Evolutionary conservation across 257 asterid species (phyloP).

Genomic region (Nicotiana noctiflora): DNA sequence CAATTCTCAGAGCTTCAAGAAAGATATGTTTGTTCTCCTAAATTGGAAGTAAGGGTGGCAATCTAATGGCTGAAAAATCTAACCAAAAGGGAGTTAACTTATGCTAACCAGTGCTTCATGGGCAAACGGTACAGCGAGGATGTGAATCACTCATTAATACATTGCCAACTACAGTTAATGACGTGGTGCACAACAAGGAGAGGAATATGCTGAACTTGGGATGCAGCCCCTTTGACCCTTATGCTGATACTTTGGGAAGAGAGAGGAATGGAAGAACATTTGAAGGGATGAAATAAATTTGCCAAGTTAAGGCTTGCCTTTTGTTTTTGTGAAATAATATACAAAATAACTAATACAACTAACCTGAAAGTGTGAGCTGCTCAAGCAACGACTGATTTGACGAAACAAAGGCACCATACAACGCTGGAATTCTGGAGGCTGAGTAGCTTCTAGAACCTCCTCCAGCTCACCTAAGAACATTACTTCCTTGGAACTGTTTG

Average conservation of each 20-base stretch:
- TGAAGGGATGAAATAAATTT: neutral
- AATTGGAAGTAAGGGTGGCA: neutral
- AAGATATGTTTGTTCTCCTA: neutral
- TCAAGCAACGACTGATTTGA: slow-evolving; percentile 52
- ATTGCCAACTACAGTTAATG: neutral
- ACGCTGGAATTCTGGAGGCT: slow-evolving; percentile 70
- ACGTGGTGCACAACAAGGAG: neutral
- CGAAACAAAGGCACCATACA: slow-evolving; percentile 78
- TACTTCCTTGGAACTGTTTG: slow-evolving; percentile 80
- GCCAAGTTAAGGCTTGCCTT: neutral
- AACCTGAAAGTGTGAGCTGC: slow-evolving; percentile 87
- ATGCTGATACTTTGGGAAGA: neutral
- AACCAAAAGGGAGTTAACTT: neutral
- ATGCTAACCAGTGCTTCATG: neutral
- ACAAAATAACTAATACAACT: slow-evolving; percentile 5
- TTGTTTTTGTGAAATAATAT: neutral
- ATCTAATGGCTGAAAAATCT: neutral
- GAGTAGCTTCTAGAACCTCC: slow-evolving; percentile 84
- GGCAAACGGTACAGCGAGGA: neutral
- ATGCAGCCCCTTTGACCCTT: neutral
- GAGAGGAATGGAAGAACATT: neutral
- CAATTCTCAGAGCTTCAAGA: neutral
- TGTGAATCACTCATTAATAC: neutral
- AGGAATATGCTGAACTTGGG: neutral
- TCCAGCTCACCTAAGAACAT: slow-evolving; percentile 79